These are phyloP conservation scores for Daldinia loculata DNA, from an alignment of 495 filamentous ascomycete species.

Conservation along the genomic window DNA sequence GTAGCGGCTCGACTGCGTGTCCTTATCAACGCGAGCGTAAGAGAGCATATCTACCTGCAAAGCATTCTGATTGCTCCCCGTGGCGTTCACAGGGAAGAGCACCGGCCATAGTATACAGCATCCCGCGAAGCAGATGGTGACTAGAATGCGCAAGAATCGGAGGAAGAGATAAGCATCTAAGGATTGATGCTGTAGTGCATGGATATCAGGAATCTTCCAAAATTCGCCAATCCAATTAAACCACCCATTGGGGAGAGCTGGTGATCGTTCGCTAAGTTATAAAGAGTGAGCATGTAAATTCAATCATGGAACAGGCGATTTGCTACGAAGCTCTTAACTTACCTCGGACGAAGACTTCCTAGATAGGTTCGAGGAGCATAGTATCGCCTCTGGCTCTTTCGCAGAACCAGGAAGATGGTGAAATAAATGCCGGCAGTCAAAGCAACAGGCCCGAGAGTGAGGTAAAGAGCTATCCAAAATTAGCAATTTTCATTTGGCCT, in stretches of 20 bases:
- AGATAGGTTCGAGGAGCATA: constrained; percentile 93
- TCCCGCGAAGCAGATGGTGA: constrained; percentile 80
- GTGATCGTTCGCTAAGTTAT: constrained; percentile 69
- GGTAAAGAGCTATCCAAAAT: constrained; percentile 39
- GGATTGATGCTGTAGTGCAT: constrained; percentile 87
- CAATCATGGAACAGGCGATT: background rate
- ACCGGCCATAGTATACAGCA: constrained; percentile 84
- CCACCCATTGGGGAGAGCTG: constrained; percentile 70
- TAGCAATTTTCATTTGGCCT: constrained; percentile 5
- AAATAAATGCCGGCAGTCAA: constrained; percentile 72
- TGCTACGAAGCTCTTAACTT: constrained; percentile 36
- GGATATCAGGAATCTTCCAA: constrained; percentile 81
- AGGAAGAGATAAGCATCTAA: constrained; percentile 90
- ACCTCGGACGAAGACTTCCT: constrained; percentile 73
- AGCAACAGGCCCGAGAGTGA: constrained; percentile 73
- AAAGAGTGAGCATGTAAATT: constrained; percentile 16
- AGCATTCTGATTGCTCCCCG: constrained; percentile 68
- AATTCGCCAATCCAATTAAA: constrained; percentile 81
- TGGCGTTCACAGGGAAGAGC: constrained; percentile 86
- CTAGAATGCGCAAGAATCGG: constrained; percentile 79
- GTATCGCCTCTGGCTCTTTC: constrained; percentile 73
- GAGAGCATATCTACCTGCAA: constrained; percentile 81
- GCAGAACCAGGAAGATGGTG: constrained; percentile 77
- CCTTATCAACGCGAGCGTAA: constrained; percentile 72
- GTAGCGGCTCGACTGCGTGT: constrained; percentile 65